phyloP scores from a whole-genome alignment of 345 rosid genomes.

The Noccaea caerulescens region DNA sequence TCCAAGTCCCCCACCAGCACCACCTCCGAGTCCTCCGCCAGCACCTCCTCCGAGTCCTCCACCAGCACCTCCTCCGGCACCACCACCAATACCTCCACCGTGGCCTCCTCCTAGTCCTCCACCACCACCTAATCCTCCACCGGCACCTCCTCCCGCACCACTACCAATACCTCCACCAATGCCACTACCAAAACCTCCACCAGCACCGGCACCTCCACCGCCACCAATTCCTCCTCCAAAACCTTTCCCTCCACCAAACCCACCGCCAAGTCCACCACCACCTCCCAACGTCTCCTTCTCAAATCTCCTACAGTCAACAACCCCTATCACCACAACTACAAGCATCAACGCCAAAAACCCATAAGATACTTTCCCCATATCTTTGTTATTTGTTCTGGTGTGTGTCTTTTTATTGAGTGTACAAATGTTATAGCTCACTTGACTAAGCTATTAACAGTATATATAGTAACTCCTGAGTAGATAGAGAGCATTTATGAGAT shows the following conservation, averaged over 20 bases:
- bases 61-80: conserved; percentile 31
- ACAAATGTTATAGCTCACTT: conserved; percentile 31
- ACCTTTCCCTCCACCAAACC: conserved; percentile 42
- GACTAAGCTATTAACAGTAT: conserved; percentile 22
- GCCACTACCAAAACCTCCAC: conserved; percentile 39
- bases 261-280: conserved; percentile 46
- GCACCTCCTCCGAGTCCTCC: conserved; percentile 25
- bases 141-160: conserved; percentile 4
- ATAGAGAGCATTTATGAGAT: conserved; percentile 36
- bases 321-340: conserved; percentile 31
- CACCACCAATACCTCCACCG: conserved; percentile 42
- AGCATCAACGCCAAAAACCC: conserved; percentile 37
- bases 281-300: conserved; percentile 47
- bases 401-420: conserved; percentile 16
- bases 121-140: conserved; percentile 32
- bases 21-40: conserved; percentile 15
- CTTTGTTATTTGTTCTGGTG: conserved; percentile 1
- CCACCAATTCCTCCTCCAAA: conserved; percentile 44
- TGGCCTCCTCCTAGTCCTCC: conserved; percentile 23
- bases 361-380: conserved; percentile 41
- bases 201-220: conserved; percentile 37
- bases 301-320: conserved; percentile 37
- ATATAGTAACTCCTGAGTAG: conserved; percentile 33
- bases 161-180: conserved; percentile 34
- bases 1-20: conserved; percentile 7